Evolutionary conservation across 2,329 filamentous ascomycete genomes (phyloP), one percentile per base, ranked within the genome.

Genomic region (Stagonosporopsis chrysanthemi): DNA sequence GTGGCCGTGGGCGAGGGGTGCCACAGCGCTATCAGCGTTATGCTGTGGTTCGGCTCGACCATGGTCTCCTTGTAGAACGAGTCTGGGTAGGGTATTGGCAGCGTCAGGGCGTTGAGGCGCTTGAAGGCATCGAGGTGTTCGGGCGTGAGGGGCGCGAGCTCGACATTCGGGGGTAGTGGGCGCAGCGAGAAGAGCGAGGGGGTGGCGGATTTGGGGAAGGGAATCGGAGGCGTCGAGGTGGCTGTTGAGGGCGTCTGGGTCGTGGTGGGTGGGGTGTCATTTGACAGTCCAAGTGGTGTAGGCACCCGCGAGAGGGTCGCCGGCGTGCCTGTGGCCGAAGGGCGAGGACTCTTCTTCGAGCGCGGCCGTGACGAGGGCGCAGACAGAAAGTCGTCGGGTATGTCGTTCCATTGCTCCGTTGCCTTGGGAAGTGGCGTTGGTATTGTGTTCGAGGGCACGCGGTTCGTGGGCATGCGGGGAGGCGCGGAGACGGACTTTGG

Each of bases 1-100:
- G 24, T 17, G 31, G n/a, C 9, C 5, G 24, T 15, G 4, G 62
- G 66, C 6, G 51, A 35, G 6, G 76, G 66, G 67, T 83, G 80
- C 78, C 86, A 88, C 43, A 86, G 66, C 3, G 85, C 86, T 40
- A 87, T 80, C n/a, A 86, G 80, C 8, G 86, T 86, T 51, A 88
- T 72, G 55, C 81, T 79, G 38, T 80, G 77, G 41, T 82, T 71
- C 2, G 81, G 77, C 53, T 88, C 84, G 2, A 81, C 80, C 69
- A 87, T 78, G 38, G 82, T 86, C 57, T 86, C 84, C 19, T 80
- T 81, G 77, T 86, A 89, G 78, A 88, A 88, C 17, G 78, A 80
- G 43, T 83, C 80, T 3, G 84, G 82, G 67, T 89, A 89, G 50
- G 83, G 80, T 54, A 88, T 84, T 6, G 86, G 86, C 1, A 89